Evolutionary conservation across 495 filamentous ascomycete genomes (phyloP).

Genomic region (Sordaria brevicollis): DNA sequence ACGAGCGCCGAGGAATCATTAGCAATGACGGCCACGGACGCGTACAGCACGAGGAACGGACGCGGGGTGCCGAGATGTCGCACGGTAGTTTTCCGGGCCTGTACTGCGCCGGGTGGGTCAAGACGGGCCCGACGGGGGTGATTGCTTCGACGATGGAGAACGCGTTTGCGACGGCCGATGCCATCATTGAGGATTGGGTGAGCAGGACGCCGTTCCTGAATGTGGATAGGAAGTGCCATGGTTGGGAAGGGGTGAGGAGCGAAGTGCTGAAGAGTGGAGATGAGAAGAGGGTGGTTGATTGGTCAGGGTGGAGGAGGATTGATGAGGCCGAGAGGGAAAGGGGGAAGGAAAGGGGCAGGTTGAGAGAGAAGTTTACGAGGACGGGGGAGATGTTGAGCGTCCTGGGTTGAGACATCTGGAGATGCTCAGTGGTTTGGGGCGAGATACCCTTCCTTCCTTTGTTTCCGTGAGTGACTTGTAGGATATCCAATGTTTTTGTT

Average conservation of each 20-base stretch:
- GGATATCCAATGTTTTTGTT: not conserved
- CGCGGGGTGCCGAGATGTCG: constrained; percentile 12
- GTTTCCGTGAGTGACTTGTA: not conserved
- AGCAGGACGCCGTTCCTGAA: constrained; percentile 35
- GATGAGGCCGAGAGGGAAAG: constrained; percentile 63
- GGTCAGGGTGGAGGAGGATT: constrained; percentile 81
- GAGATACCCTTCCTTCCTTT: not conserved
- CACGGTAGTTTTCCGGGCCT: constrained; percentile 54
- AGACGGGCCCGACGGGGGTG: constrained; percentile 87
- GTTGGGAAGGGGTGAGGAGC: constrained; percentile 65
- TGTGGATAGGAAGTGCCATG: constrained; percentile 32
- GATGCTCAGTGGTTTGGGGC: not conserved
- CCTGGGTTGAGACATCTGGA: constrained; percentile 31
- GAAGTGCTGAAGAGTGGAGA: constrained; percentile 24
- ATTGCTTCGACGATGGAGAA: constrained; percentile 96
- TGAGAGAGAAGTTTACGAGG: constrained; percentile 72
- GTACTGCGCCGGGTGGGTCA: constrained; percentile 96
- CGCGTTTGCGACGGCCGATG: constrained; percentile 81
- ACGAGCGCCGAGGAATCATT: constrained; percentile 60
- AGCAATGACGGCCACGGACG: constrained; percentile 77
- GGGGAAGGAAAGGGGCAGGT: constrained; percentile 59
- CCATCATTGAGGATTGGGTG: constrained; percentile 65
- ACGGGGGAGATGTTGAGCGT: constrained; percentile 72
- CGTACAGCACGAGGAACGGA: constrained; percentile 32
- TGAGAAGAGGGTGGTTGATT: constrained; percentile 47